A percentile compares a stretch with the other conserved stretches of the same genome.
phyloP scores from a whole-genome alignment of 1,284 basidiomycete species.

The Cutaneotrichosporon sp. region DNA sequence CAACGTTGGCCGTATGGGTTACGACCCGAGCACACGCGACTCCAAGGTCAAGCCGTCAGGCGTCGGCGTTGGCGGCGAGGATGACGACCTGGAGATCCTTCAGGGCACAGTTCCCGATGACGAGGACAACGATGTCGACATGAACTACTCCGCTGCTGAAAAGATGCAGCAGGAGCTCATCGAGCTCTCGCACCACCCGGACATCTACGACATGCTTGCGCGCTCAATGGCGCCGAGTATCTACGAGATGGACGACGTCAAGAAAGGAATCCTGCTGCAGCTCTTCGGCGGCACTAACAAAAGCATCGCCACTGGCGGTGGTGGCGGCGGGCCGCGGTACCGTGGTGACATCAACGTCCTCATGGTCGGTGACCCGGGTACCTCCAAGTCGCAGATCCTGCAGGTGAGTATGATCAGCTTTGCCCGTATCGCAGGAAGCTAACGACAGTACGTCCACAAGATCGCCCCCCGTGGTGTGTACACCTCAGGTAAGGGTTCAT shows the following conservation, averaged over 20 bases:
- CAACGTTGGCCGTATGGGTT: slow-evolving; percentile 66
- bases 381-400: slow-evolving; percentile 92
- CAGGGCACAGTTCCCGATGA: slow-evolving; percentile 38
- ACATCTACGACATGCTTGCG: slow-evolving; percentile 84
- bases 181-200: slow-evolving; percentile 56
- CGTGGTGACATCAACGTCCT: slow-evolving; percentile 97
- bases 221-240: slow-evolving; percentile 89
- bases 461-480: slow-evolving; percentile 96
- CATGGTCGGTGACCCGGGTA: slow-evolving; percentile 96
- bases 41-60: slow-evolving; percentile 60
- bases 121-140: slow-evolving; percentile 50
- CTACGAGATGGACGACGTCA: slow-evolving; percentile 98
- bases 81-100: slow-evolving; percentile 62
- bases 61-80: slow-evolving; percentile 81
- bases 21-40: slow-evolving; percentile 75
- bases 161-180: slow-evolving; percentile 61
- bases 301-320: slow-evolving; percentile 85
- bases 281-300: slow-evolving; percentile 98
- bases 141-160: slow-evolving; percentile 52
- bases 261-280: slow-evolving; percentile 94
- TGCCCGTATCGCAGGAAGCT: neutral
- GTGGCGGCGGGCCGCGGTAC: slow-evolving; percentile 91
- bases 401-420: slow-evolving; percentile 60
- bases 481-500: slow-evolving; percentile 95
- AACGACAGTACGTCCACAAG: slow-evolving; percentile 88